Evolutionary conservation across 352 stramenopile genomes (phyloP).

Genomic region (Pythium plurisporium): DNA sequence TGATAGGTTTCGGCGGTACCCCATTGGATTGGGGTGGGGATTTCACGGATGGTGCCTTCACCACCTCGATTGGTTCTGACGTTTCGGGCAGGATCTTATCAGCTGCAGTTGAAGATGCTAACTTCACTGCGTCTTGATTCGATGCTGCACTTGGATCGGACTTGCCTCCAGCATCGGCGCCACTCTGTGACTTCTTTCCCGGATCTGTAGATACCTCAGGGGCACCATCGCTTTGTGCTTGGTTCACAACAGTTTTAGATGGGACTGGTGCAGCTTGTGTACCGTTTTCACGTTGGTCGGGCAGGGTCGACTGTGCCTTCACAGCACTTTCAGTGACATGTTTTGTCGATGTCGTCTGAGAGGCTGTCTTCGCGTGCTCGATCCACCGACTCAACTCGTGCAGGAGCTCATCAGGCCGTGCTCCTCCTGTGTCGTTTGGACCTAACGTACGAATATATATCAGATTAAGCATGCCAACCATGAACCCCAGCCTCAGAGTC

Average conservation of each 20-base stretch:
- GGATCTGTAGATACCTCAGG: background rate
- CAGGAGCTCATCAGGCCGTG: slow-evolving; percentile 19
- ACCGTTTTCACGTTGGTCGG: background rate
- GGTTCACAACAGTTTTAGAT: background rate
- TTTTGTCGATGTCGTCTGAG: background rate
- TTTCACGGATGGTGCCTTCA: background rate
- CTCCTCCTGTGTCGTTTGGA: slow-evolving; percentile 2
- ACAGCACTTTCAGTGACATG: background rate
- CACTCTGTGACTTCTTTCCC: background rate
- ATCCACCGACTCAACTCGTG: slow-evolving; percentile 28
- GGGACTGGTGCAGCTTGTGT: background rate
- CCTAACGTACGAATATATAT: background rate
- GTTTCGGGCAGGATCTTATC: background rate
- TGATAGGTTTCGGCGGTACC: background rate
- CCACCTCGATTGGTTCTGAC: background rate
- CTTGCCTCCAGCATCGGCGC: too few relatives aligned
- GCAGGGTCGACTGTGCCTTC: background rate
- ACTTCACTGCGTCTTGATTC: background rate
- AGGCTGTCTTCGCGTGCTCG: background rate
- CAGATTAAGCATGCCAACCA: too few relatives aligned
- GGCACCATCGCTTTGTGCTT: background rate
- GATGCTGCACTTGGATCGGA: background rate
- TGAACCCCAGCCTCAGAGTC: too few relatives aligned
- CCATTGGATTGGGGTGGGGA: background rate
- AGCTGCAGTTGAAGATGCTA: background rate